A percentile compares a stretch with the other conserved stretches of the same genome.
Evolutionary conservation across 371 early-diverging fungal species (phyloP).

Genomic region (Syncephalastrum sp.): DNA sequence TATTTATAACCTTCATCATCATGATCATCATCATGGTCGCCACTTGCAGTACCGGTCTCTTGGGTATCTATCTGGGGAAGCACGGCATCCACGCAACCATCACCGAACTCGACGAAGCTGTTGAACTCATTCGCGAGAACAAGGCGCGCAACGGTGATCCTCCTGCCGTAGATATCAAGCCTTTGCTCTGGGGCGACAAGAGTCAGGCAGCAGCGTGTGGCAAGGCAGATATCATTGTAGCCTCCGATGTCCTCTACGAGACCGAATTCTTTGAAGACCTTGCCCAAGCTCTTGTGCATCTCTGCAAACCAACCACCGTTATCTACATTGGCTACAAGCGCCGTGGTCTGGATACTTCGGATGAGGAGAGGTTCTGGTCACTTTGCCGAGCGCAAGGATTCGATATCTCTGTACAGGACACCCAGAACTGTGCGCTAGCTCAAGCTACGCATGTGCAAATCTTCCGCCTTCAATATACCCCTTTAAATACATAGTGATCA

Average conservation of each 20-base stretch:
- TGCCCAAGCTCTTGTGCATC: conserved; percentile 44
- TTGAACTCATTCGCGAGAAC: conserved; percentile 46
- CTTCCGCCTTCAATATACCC: conserved; percentile 25
- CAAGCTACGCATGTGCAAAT: conserved; percentile 30
- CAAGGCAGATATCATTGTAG: conserved; percentile 52
- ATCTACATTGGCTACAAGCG: conserved; percentile 63
- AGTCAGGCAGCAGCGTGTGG: conserved; percentile 23
- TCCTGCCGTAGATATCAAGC: conserved; percentile 10
- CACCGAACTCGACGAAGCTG: conserved; percentile 57
- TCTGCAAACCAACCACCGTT: conserved; percentile 38
- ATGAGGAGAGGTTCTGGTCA: conserved; percentile 49
- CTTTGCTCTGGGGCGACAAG: conserved; percentile 36
- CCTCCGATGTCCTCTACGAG: conserved; percentile 65
- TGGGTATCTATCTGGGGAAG: conserved; percentile 51
- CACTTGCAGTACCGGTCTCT: conserved; percentile 47
- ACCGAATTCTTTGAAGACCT: conserved; percentile 45
- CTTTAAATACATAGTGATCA: conserved; percentile 6
- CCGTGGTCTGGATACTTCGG: conserved; percentile 36
- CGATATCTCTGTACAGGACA: conserved; percentile 7
- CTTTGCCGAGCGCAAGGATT: conserved; percentile 24
- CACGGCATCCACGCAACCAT: conserved; percentile 36
- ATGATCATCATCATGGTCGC: neutral
- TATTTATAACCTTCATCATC: no score
- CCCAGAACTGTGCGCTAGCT: conserved; percentile 8
- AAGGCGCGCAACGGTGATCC: conserved; percentile 25